Evolutionary conservation across 805 yeast species (phyloP).

Genomic region (Lipomyces sp.): DNA sequence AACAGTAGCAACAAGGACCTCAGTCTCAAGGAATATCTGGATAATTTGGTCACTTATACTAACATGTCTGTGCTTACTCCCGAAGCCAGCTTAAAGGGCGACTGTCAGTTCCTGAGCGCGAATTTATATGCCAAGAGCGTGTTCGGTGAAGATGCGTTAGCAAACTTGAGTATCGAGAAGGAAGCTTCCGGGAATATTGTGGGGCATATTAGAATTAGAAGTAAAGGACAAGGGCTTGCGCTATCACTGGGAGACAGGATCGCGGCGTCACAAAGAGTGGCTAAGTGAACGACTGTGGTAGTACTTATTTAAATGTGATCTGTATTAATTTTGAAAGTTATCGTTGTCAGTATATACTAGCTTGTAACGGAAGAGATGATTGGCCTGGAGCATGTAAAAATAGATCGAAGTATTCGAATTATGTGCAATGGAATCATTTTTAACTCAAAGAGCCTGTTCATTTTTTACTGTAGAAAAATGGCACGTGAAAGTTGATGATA

Average conservation of each 20-base stretch:
- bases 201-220: slow-evolving; percentile 95
- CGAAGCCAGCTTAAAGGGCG: slow-evolving; percentile 68
- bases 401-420: neutral
- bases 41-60: slow-evolving; percentile 75
- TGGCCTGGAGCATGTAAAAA: neutral
- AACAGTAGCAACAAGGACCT: slow-evolving; percentile 59
- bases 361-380: neutral
- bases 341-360: neutral
- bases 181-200: slow-evolving; percentile 72
- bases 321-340: neutral
- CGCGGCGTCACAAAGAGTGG: slow-evolving; percentile 54
- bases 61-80: slow-evolving; percentile 95
- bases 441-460: no score
- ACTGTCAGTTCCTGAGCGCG: slow-evolving; percentile 91
- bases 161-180: slow-evolving; percentile 91
- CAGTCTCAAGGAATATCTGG: slow-evolving; percentile 76
- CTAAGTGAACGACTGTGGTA: neutral
- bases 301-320: neutral
- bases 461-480: no score
- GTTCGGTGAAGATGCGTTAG: slow-evolving; percentile 97
- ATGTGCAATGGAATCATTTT: neutral
- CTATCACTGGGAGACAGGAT: slow-evolving; percentile 92
- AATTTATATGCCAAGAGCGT: slow-evolving; percentile 89
- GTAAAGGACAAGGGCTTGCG: slow-evolving; percentile 98
- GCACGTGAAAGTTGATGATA: no score